These are phyloP conservation scores for Silybum marianum DNA, from an alignment of 129 eudicot genomes.

Conservation along the genomic window DNA sequence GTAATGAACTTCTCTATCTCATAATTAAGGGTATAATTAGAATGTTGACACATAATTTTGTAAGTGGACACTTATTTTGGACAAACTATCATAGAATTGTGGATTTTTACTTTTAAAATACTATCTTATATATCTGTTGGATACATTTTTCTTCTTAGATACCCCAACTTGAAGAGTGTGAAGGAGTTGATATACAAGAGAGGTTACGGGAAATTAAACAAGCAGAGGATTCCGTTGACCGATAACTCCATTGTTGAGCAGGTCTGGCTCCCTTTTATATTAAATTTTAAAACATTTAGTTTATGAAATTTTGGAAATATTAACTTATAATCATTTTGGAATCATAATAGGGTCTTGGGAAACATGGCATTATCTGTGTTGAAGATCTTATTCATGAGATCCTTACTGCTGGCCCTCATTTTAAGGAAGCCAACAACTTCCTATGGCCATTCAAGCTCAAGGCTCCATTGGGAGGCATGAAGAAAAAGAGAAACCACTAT, in stretches of 20 bases:
- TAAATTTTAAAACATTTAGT: background rate
- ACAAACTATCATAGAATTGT: too few relatives aligned
- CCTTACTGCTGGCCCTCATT: slow-evolving; percentile 81
- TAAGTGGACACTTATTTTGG: background rate
- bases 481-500: slow-evolving; percentile 83
- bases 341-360: slow-evolving; percentile 55
- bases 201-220: slow-evolving; percentile 78
- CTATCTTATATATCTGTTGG: too few relatives aligned
- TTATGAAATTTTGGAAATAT: background rate
- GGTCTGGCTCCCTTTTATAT: slow-evolving; percentile 25
- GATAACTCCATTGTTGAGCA: slow-evolving; percentile 73
- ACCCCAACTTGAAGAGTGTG: slow-evolving; percentile 81
- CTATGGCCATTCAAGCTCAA: slow-evolving; percentile 81
- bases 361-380: slow-evolving; percentile 71
- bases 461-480: slow-evolving; percentile 81
- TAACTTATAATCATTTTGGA: background rate
- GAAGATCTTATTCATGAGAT: slow-evolving; percentile 81
- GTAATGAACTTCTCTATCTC: background rate
- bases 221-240: slow-evolving; percentile 79
- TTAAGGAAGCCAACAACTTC: slow-evolving; percentile 91
- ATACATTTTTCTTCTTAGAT: slow-evolving; percentile 34
- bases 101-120: too few relatives aligned
- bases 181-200: slow-evolving; percentile 83
- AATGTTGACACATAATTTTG: background rate
- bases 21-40: background rate